Conservation (phyloP, 768 basidiomycete genomes). For the Mycena crocata region DNA sequence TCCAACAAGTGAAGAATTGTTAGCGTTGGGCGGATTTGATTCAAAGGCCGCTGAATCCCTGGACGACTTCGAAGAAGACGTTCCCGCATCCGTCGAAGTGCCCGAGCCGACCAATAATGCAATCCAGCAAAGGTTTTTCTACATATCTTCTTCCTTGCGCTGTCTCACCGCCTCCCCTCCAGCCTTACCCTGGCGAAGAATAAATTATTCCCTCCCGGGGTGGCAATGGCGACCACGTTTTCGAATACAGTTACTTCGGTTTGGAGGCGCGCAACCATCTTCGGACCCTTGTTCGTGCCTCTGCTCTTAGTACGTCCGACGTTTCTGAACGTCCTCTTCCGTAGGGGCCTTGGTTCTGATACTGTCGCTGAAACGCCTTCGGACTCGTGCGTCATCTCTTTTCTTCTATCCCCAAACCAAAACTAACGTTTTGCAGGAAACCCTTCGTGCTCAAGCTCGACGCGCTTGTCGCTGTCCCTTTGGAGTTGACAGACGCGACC, state of each 20-base stretch:
- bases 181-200: conserved; percentile 59
- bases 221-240: conserved; percentile 31
- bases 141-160: not conserved
- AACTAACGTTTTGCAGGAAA: conserved; percentile 14
- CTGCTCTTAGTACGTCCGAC: conserved; percentile 16
- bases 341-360: conserved; percentile 52
- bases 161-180: conserved; percentile 16
- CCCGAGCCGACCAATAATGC: conserved; percentile 15
- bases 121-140: conserved; percentile 42
- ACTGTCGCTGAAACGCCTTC: conserved; percentile 26
- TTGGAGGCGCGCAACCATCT: conserved; percentile 71
- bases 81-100: conserved; percentile 20
- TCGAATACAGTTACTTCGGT: conserved; percentile 28
- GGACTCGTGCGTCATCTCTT: conserved; percentile 44
- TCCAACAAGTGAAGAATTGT: conserved; percentile 58
- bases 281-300: conserved; percentile 69
- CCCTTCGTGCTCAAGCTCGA: conserved; percentile 64
- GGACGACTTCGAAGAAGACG: conserved; percentile 71
- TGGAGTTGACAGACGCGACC: conserved; percentile 56
- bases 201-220: conserved; percentile 57
- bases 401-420: not conserved
- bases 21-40: conserved; percentile 62
- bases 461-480: conserved; percentile 60
- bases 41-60: conserved; percentile 51
- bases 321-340: conserved; percentile 22